Percentiles rank a stretch among this genome's conserved stretches.
These are phyloP conservation scores for Begonia loranthoides DNA, from an alignment of 306 rosid species.

Conservation along the genomic window DNA sequence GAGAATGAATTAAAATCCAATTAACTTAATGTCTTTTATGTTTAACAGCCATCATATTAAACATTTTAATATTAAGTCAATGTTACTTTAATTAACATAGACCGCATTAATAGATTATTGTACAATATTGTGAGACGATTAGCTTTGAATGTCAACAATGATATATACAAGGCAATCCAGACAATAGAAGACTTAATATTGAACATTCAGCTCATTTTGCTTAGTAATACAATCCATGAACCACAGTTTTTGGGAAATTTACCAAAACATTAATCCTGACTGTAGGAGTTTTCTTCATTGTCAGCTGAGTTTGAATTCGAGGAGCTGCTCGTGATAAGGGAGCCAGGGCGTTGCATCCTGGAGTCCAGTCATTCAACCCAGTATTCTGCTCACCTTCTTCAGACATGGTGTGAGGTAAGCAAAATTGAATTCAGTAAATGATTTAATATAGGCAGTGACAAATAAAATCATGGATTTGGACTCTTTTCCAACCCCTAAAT, in stretches of 20 bases:
- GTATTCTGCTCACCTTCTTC: slow-evolving; percentile 50
- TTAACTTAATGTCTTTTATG: too few species aligned
- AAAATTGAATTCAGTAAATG: too few species aligned
- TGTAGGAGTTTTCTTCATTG: slow-evolving; percentile 46
- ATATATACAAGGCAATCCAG: background rate
- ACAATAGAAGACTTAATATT: background rate
- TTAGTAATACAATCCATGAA: background rate
- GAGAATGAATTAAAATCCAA: too few species aligned
- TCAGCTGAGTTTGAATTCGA: slow-evolving; percentile 22
- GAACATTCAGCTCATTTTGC: background rate
- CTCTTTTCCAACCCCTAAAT: too few species aligned
- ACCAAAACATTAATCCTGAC: slow-evolving; percentile 1
- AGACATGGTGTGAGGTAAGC: background rate
- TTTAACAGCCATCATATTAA: too few species aligned
- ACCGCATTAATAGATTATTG: too few species aligned
- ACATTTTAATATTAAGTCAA: too few species aligned
- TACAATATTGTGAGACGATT: too few species aligned
- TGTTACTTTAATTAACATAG: too few species aligned
- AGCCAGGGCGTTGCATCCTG: slow-evolving; percentile 67
- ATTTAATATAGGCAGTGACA: too few species aligned
- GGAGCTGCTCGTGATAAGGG: slow-evolving; percentile 48
- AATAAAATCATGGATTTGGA: too few species aligned
- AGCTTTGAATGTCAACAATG: too few species aligned
- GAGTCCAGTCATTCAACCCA: slow-evolving; percentile 61
- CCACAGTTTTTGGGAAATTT: background rate